Evolutionary conservation across 2,329 filamentous ascomycete species (phyloP).

Genomic region (Anisogramma anomala): DNA sequence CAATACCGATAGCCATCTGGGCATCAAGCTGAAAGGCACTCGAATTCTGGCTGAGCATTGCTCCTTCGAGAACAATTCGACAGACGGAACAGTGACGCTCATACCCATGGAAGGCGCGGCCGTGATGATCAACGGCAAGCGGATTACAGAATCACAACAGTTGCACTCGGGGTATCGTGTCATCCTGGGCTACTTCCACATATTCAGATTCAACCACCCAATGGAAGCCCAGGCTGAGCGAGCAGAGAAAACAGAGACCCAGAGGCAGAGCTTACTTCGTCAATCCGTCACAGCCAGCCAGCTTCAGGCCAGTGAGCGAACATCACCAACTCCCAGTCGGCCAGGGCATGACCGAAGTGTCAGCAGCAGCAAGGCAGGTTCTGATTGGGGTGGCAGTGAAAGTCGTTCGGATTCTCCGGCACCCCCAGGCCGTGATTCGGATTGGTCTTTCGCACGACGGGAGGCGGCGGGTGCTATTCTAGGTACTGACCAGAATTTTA

Average conservation of each 20-base stretch:
- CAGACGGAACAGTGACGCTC: slow-evolving; percentile 85
- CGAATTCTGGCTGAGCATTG: slow-evolving; percentile 91
- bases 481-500: slow-evolving; percentile 83
- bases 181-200: slow-evolving; percentile 95
- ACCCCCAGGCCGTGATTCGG: slow-evolving; percentile 65
- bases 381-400: slow-evolving; percentile 60
- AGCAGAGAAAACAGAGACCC: slow-evolving; percentile 45
- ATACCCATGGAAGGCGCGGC: slow-evolving; percentile 83
- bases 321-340: slow-evolving; percentile 46
- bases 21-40: slow-evolving; percentile 87
- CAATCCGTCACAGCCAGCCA: slow-evolving; percentile 63
- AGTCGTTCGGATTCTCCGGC: slow-evolving; percentile 73
- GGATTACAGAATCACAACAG: slow-evolving; percentile 73
- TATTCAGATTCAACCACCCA: slow-evolving; percentile 96
- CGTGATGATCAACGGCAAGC: slow-evolving; percentile 94
- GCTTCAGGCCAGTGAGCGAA: slow-evolving; percentile 44
- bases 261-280: slow-evolving; percentile 72
- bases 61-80: slow-evolving; percentile 66
- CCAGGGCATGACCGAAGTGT: slow-evolving; percentile 64
- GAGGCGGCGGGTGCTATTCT: slow-evolving; percentile 89
- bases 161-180: slow-evolving; percentile 88
- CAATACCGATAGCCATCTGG: slow-evolving; percentile 60
- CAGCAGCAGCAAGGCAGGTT: slow-evolving; percentile 64
- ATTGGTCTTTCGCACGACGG: slow-evolving; percentile 87
- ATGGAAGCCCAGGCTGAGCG: slow-evolving; percentile 89